Evolutionary conservation across 2,329 filamentous ascomycete species (phyloP), one percentile per base, ranked within the genome.

Genomic region (Aspergillus brunneoviolaceus): DNA sequence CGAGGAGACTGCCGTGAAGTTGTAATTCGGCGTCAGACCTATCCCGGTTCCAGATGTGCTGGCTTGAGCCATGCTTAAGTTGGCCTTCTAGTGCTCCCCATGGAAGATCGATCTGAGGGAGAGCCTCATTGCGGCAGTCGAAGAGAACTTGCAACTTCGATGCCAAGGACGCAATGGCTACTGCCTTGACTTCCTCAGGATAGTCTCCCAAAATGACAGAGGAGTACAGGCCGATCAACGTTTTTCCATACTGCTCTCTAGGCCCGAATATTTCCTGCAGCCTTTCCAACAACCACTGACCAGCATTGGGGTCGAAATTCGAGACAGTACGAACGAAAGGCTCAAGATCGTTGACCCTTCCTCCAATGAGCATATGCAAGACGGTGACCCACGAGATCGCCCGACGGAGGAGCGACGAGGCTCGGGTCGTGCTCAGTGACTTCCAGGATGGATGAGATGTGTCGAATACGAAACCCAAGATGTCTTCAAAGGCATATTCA

Each of bases 1-100:
- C 69, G 9, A 78, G 62, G 25, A 79, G 57, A 60, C 74, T 76
- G 16, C 76, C 77, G 53, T 74, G 72, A 23, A 79, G 67, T 39
- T 70, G 72, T 49, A 79, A 61, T 21, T 69, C 72, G 5, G 74
- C 72, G 60, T 79, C 74, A 0, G 70, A 70, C 48, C 74, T 72
- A 23, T 75, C 73, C 47, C 77, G 65, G 57, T 74, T 76, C 72
- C 73, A 74, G 9, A 67, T 61, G 14, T 72, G 58, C 14, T 61
- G 65, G 19, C 67, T 64, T 2, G 60, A 59, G 16, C 68, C 65
- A 5, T 66, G 61, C n/a, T 61, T 65, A 49, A 76, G 69, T 42
- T 67, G 63, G 33, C 61, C 62, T n/a, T 61, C 55, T 9, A 77
- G 57, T 12, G 62, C 62, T 4, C 66, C 67, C 67, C 63, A 74